A percentile compares a stretch with the other conserved stretches of the same genome.
These are phyloP conservation scores for Aureobasidium melanogenum DNA, from an alignment of 2,329 filamentous ascomycete species.

Conservation along the genomic window DNA sequence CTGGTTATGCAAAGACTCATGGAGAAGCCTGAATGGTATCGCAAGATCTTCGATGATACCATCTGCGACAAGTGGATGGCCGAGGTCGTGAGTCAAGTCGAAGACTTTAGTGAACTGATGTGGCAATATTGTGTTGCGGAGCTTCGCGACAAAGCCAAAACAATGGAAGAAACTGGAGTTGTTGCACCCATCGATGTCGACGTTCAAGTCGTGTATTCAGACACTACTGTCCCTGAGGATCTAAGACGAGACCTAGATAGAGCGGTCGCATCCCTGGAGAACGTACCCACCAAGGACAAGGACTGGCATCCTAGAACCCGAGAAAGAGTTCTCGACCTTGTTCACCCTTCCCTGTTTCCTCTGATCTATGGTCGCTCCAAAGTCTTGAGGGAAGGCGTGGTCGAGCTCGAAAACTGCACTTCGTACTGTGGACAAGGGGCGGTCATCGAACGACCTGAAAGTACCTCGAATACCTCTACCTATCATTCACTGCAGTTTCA, in stretches of 20 bases:
- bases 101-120: not conserved
- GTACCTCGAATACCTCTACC: not conserved
- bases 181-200: slow-evolving; percentile 38
- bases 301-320: slow-evolving; percentile 56
- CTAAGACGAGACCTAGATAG: slow-evolving; percentile 35
- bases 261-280: slow-evolving; percentile 41
- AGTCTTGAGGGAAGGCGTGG: slow-evolving; percentile 27
- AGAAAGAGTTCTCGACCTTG: slow-evolving; percentile 50
- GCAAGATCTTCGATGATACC: slow-evolving; percentile 22
- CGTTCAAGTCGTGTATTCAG: slow-evolving; percentile 45
- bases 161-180: slow-evolving; percentile 33
- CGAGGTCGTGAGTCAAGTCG: slow-evolving; percentile 15
- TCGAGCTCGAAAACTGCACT: slow-evolving; percentile 25
- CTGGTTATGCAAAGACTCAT: slow-evolving; percentile 23
- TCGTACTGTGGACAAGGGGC: slow-evolving; percentile 23
- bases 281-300: slow-evolving; percentile 39
- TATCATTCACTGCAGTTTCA: slow-evolving; percentile 19
- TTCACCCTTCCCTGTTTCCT: slow-evolving; percentile 57
- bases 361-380: slow-evolving; percentile 45
- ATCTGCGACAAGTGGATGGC: slow-evolving; percentile 19
- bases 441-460: slow-evolving; percentile 10
- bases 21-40: slow-evolving; percentile 25
- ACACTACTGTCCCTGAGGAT: slow-evolving; percentile 33
- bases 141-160: slow-evolving; percentile 41
- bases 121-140: slow-evolving; percentile 32